Base-by-base conservation (phyloP, 306 rosid genomes). In the Bauhinia variegata region DNA sequence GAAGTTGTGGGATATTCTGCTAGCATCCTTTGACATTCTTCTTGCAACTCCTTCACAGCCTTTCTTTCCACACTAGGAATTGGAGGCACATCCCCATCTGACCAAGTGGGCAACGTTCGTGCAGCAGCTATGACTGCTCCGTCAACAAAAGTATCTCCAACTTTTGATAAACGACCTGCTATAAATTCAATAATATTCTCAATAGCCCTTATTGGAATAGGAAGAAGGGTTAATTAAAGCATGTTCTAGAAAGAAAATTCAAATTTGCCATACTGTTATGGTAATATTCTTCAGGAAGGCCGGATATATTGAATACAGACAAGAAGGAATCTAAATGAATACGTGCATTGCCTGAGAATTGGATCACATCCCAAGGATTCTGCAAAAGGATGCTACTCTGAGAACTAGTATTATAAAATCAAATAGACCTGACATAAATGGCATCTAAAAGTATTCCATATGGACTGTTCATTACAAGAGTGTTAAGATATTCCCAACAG, bases 311-410 rank as follows among this genome's bases (percentile, higher is more conserved):
- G 88, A 92, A 92, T 34, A 86, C 84, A 7, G 98, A 92, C 85
- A 89, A 86, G 81, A 92, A 88, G 17, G 96, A 84, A 76, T 89
- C 98, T 85, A 92, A 77, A 86, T 92, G 98, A 80, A 92, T 83
- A 10, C 37, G 73, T 48, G 89, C 80, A 74, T 86, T 83, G 65
- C 96, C 87, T 11, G 96, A 89, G 84, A 92, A 92, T 33, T 78
- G 37, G 63, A 92, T 83, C 70, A 41, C 80, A 70, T 87, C 98
- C 95, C 98, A 92, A 31, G 96, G 96, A 60, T 92, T 92, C 96
- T 92, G 91, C 87, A 81, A 65, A 60, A 60, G 16, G 15, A 69
- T 65, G 75, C 43, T 38, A 72, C 18, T 58, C 11, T 67, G 50
- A 33, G 70, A 48, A 62, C 16, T 18, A 62, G 37, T 72, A 41